Evolutionary conservation across 2,329 filamentous ascomycete species (phyloP), one percentile per base, ranked within the genome.

Genomic region (Ceratocystis diversiconidia): DNA sequence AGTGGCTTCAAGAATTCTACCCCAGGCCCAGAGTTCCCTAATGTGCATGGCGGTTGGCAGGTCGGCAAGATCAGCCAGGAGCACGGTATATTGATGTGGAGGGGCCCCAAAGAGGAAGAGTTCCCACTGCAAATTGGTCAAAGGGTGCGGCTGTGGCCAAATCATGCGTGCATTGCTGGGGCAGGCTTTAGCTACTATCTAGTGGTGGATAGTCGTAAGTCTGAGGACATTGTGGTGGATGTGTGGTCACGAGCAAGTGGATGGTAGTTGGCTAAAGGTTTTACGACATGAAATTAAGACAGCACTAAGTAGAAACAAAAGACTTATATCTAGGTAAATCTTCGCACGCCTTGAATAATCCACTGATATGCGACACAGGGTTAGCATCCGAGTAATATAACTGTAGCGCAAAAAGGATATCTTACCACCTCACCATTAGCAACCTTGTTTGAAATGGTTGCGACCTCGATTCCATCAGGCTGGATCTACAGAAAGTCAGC

Each of bases 371-470:
- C 36, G 7, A 59, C 15, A 22, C 5, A n/a, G 28, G n/a, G 55
- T 59, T 59, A 59, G 55, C 22, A 59, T 59, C 25, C 15, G 32
- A 15, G 5, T 19, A n/a, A 17, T 36, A 19, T 7, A 3, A 3
- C 7, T 10, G 30, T 30, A 59, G n/a, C 15, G 19, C 55, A 19
- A 32, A 55, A 57, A 19, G 10, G 48, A 5, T 76, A 17, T 12
- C 80, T 72, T 73, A 81, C 80, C 70, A 97, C 81, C 75, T 97
- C 89, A 3, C 94, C 94, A 73, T 97, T 99, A 2, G 84, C 82
- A 19, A 95, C 92, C 68, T 84, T 82, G 70, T 86, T 87, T 1
- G 86, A 87, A 63, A 95, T 79, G 66, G 79, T 85, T 52, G 85
- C 82, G 15, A 97, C 88, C 73, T 92, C 85, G 55, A 96, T 83